Base-by-base conservation (phyloP, 2,329 filamentous ascomycete species). In the Metarhizium robertsii region DNA sequence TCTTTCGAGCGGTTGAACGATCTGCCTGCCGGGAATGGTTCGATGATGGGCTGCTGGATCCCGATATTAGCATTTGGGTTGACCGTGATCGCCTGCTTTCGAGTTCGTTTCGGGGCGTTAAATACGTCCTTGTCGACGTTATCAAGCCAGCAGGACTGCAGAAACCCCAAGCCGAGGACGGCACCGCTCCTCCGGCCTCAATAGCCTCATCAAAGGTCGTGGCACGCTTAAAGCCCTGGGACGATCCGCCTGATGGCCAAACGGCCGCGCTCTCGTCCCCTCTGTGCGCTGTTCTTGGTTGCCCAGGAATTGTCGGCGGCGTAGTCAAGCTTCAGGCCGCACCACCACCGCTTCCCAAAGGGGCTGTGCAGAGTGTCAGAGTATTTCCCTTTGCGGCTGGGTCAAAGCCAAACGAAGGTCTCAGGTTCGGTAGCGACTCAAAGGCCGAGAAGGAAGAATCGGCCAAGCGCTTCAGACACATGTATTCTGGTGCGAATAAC, bases 401-500 rank as follows among this genome's bases (percentile, higher is more conserved):
- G 25, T 73, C 77, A 3, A 85, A 83, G 61, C 72, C 77, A 43
- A 79, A 77, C 40, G 79, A 86, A 49, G 87, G 86, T 0, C 76
- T 96, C 25, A 90, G 85, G 63, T 95, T 97, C 66, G 92, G 92
- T 4, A 90, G 91, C 14, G 90, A 96, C 62, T 88, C 90, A 0
- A 89, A 90, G 62, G 81, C 87, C 6, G 89, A 94, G 61, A 85
- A 86, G 53, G 90, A 95, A 65, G 90, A 91, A 61, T 84, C 85
- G 3, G 76, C 82, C 14, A 86, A 87, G 64, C 82, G 83, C 47
- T 84, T 96, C 58, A 82, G 83, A 59, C 79, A 85, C 11, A 80
- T 90, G 3, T 94, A 94, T 62, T 81, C 83, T 20, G 78, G 76
- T 34, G 67, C 75, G 34, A 79, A 76, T 42, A 75, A 69, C 10